phyloP scores from a whole-genome alignment of 305 asterid species.

The Solanum hybrid region DNA sequence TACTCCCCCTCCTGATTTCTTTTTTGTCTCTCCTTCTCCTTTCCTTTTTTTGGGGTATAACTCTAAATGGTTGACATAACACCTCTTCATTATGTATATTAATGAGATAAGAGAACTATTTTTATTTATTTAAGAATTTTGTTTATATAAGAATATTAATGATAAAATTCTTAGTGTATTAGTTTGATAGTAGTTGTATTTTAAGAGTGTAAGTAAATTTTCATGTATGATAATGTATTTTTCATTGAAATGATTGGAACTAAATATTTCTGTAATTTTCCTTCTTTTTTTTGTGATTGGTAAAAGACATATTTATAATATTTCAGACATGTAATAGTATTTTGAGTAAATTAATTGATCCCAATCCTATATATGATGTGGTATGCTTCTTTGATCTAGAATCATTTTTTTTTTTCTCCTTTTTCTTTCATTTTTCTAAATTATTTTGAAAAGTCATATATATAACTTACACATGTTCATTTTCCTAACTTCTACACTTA shows the following conservation, averaged over 20 bases:
- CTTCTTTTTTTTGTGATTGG: background rate
- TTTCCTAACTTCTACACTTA: background rate
- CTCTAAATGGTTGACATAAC: background rate
- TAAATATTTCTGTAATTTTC: background rate
- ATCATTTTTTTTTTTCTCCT: background rate
- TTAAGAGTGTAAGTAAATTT: background rate
- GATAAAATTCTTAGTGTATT: background rate
- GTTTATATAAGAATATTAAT: no score
- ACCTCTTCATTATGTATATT: background rate
- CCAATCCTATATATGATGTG: background rate
- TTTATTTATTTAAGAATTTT: no score
- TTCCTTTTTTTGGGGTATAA: background rate
- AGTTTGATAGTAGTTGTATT: background rate
- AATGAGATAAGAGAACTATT: background rate
- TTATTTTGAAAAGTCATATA: background rate
- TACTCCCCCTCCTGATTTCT: background rate
- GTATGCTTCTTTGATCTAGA: background rate
- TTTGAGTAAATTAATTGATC: background rate
- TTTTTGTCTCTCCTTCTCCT: background rate
- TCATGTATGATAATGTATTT: background rate
- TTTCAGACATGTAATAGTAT: background rate
- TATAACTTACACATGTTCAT: background rate
- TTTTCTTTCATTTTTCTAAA: background rate
- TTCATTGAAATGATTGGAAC: background rate
- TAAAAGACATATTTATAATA: background rate